These are phyloP conservation scores for Fusarium equiseti DNA, from an alignment of 2,329 filamentous ascomycete species.

Conservation along the genomic window DNA sequence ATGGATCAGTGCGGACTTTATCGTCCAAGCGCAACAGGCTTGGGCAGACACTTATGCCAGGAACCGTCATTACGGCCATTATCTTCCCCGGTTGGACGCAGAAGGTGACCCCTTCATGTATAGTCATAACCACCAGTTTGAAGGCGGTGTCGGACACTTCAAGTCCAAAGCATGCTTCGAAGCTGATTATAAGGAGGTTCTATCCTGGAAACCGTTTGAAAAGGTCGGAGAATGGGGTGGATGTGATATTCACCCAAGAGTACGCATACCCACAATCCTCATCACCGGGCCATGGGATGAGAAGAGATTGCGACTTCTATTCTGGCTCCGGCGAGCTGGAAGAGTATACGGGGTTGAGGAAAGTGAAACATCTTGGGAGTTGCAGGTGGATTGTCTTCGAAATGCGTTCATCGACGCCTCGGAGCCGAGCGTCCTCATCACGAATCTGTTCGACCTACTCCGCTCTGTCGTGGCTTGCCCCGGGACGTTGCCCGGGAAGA, in stretches of 20 bases:
- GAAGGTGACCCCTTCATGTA: conserved; percentile 22
- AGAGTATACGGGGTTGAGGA: conserved; percentile 46
- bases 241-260: conserved; percentile 55
- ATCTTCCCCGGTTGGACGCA: conserved; percentile 34
- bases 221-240: conserved; percentile 40
- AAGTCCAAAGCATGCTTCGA: conserved; percentile 54
- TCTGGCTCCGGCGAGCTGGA: conserved; percentile 60
- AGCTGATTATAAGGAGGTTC: conserved; percentile 51
- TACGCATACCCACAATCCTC: conserved; percentile 56
- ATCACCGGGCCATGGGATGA: conserved; percentile 59
- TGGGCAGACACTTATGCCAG: conserved; percentile 59
- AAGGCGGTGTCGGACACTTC: conserved; percentile 48
- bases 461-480: conserved; percentile 48
- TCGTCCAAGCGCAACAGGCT: conserved; percentile 61
- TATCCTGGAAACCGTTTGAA: conserved; percentile 42
- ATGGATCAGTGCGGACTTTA: conserved; percentile 60
- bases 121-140: conserved; percentile 34
- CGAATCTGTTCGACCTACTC: conserved; percentile 50
- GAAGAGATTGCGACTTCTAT: conserved; percentile 56
- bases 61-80: conserved; percentile 53
- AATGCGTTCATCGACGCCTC: conserved; percentile 51
- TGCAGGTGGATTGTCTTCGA: conserved; percentile 53
- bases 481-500: conserved; percentile 47
- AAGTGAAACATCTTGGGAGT: conserved; percentile 56
- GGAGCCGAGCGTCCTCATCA: conserved; percentile 47